phyloP scores from a whole-genome alignment of 257 asterid genomes.

The Solanum chilense region DNA sequence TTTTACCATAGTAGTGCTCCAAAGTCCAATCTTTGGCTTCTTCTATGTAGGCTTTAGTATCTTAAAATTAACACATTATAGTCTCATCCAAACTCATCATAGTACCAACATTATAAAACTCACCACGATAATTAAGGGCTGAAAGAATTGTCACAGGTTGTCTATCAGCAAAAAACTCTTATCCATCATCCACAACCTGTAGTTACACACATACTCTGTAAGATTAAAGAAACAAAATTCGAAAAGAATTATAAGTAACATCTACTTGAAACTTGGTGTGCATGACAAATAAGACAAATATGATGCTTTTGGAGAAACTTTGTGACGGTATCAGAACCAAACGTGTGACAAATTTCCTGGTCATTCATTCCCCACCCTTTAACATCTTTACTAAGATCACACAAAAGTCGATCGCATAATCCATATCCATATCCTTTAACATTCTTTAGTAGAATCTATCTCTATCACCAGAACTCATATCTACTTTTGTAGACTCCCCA shows the following conservation, averaged over 20 bases:
- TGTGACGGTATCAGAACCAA: slow-evolving; percentile 11
- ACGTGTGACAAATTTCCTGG: slow-evolving; percentile 16
- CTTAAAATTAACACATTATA: slow-evolving; percentile 16
- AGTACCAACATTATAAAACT: background rate
- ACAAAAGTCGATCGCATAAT: slow-evolving; percentile 8
- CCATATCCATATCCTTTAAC: no score
- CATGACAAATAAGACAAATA: slow-evolving; percentile 18
- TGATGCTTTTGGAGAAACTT: slow-evolving; percentile 18
- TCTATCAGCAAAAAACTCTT: slow-evolving; percentile 14
- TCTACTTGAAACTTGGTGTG: slow-evolving; percentile 13
- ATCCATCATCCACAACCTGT: slow-evolving; percentile 22
- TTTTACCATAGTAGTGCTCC: slow-evolving; percentile 5
- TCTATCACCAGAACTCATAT: no score
- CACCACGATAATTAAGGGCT: background rate
- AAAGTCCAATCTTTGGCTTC: slow-evolving; percentile 18
- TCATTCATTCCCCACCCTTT: slow-evolving; percentile 26
- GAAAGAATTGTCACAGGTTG: slow-evolving; percentile 1
- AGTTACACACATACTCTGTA: no score
- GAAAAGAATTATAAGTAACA: background rate
- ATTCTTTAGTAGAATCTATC: no score
- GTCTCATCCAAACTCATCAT: slow-evolving; percentile 10
- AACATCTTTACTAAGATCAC: slow-evolving; percentile 14
- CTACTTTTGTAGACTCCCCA: no score
- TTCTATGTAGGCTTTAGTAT: slow-evolving; percentile 14
- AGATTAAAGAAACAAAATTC: background rate